A percentile compares a stretch with the other conserved stretches of the same genome.
These are phyloP conservation scores for Clitoria ternatea DNA, from an alignment of 306 rosid genomes.

Conservation along the genomic window DNA sequence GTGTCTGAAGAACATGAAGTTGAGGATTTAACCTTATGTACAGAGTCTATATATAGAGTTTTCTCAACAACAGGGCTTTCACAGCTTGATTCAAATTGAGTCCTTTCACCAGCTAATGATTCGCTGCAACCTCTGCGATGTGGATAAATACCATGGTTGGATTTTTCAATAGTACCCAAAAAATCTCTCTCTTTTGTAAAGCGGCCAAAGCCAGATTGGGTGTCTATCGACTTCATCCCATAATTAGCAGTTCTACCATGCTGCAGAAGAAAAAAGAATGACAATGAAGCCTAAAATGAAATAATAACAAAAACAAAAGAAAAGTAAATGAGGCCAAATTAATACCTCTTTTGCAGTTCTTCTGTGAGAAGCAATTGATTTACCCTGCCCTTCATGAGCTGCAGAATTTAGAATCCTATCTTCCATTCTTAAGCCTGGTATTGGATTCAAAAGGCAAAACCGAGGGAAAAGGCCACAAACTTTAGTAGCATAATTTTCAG, in stretches of 20 bases:
- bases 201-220: conserved; percentile 35
- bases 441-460: conserved; percentile 59
- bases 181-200: conserved; percentile 31
- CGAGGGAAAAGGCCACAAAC: conserved; percentile 63
- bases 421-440: conserved; percentile 60
- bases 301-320: neutral
- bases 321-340: neutral
- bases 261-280: conserved; percentile 37
- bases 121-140: conserved; percentile 37
- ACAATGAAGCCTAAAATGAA: conserved; percentile 11
- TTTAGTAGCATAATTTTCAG: conserved; percentile 41
- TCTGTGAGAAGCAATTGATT: conserved; percentile 45
- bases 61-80: conserved; percentile 67
- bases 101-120: conserved; percentile 29
- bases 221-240: conserved; percentile 29
- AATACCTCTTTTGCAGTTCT: conserved; percentile 47
- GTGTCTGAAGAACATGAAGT: conserved; percentile 35
- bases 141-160: conserved; percentile 31
- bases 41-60: conserved; percentile 75
- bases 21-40: conserved; percentile 44
- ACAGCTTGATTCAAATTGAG: conserved; percentile 30
- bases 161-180: conserved; percentile 33
- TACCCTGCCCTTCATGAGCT: conserved; percentile 37
- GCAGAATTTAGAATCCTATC: conserved; percentile 36
- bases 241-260: conserved; percentile 31